Percentiles rank a stretch among this genome's conserved stretches.
Conservation (phyloP, 108 stramenopile genomes). For the Cyclotella baltica region DNA sequence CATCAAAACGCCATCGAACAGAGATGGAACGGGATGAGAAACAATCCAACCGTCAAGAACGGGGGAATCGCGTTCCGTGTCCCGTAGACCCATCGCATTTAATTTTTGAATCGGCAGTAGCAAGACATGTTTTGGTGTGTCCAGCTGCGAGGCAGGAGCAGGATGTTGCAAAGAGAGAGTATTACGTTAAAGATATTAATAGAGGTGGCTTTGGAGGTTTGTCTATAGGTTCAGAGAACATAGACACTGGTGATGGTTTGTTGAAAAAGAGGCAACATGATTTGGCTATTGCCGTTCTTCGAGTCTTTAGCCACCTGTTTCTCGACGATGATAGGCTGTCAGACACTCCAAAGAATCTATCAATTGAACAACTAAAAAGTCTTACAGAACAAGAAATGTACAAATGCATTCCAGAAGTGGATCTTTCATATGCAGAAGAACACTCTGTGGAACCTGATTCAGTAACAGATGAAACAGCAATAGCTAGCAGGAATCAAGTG, state of each 20-base stretch:
- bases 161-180: slow-evolving; percentile 46
- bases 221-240: neutral
- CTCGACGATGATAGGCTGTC: neutral
- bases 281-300: slow-evolving; percentile 65
- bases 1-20: slow-evolving; percentile 18
- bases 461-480: neutral
- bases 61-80: slow-evolving; percentile 83
- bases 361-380: slow-evolving; percentile 26
- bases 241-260: neutral
- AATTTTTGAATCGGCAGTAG: slow-evolving; percentile 69
- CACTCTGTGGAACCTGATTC: slow-evolving; percentile 21
- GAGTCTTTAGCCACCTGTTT: slow-evolving; percentile 66
- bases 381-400: slow-evolving; percentile 64
- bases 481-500: too few relatives aligned
- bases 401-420: slow-evolving; percentile 56
- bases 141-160: slow-evolving; percentile 62
- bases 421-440: slow-evolving; percentile 65
- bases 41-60: slow-evolving; percentile 15
- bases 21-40: slow-evolving; percentile 4
- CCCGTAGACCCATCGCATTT: slow-evolving; percentile 85
- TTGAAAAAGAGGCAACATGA: slow-evolving; percentile 24
- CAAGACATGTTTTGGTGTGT: slow-evolving; percentile 72
- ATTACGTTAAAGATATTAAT: slow-evolving; percentile 68
- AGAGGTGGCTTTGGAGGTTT: slow-evolving; percentile 71
- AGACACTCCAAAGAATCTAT: neutral